A percentile compares a stretch with the other conserved stretches of the same genome.
Conservation (phyloP, 148 eudicot genomes). For the Oxyria digyna region DNA sequence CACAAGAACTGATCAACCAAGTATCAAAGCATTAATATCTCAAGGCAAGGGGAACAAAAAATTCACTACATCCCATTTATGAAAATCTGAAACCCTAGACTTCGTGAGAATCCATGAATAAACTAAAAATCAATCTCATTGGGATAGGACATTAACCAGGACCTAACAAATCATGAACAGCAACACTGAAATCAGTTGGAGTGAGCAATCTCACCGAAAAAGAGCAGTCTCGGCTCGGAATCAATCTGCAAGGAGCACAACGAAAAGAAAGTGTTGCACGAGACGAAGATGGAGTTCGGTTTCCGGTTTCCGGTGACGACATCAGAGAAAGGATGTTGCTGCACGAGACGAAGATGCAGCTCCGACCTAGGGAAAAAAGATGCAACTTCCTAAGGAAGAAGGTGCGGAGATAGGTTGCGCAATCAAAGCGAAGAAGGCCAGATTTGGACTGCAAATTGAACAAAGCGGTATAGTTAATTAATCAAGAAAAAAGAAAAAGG, state of each 20-base stretch:
- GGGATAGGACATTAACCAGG: background rate
- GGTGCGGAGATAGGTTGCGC: too few relatives aligned
- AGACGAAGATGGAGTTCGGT: too few relatives aligned
- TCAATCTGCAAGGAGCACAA: background rate
- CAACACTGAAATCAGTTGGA: background rate
- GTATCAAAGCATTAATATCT: background rate
- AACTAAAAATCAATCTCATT: background rate
- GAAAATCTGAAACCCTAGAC: background rate
- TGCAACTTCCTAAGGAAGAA: too few relatives aligned
- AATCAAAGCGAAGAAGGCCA: too few relatives aligned
- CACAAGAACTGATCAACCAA: background rate
- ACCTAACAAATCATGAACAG: background rate
- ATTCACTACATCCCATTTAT: background rate
- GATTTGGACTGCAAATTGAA: too few relatives aligned
- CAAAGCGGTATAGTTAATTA: too few relatives aligned
- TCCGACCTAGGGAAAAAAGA: too few relatives aligned
- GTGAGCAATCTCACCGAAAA: background rate
- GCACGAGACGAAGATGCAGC: too few relatives aligned
- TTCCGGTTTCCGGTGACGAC: too few relatives aligned
- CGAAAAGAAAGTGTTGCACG: background rate
- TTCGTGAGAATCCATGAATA: background rate
- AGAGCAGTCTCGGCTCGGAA: background rate
- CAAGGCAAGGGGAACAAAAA: background rate
- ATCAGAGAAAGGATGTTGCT: too few relatives aligned
- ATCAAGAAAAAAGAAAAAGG: too few relatives aligned